Evolutionary conservation across 306 rosid species (phyloP), one percentile per base, ranked within the genome.

Genomic region (Fragaria ananassa): DNA sequence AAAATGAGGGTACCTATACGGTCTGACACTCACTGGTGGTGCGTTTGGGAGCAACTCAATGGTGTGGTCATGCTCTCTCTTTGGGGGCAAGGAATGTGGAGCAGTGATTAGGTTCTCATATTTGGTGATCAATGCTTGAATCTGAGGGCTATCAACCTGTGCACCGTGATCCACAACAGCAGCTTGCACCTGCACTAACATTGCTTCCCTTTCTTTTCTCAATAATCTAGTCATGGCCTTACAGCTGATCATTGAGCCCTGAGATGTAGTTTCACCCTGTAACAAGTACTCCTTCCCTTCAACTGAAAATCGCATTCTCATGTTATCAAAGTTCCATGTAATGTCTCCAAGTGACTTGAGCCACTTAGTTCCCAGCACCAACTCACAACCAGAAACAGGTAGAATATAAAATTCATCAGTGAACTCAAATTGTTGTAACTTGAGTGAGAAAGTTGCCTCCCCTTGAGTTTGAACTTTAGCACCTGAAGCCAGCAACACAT

Each of bases 381-480:
- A 5, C 3, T 5, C 9, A 50, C 23, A 50, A 5, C 57, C 57
- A 0, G 57, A 4, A 0, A 50, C 9, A 0, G 21, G 57, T 0
- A 50, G 1, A 0, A 50, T 6, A 5, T 50, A 50, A 18, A 0
- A 50, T 0, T 50, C 57, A 1, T 6, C 9, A 0, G 2, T 0
- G 2, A 50, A 50, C 0, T 1, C 0, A 5, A 4, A 50, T 0
- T 1, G n/a, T 5, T 50, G 57, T 0, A 50, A 0, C 0, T 5
- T 1, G 11, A 45, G 14, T 2, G 13, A 0, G 0, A 5, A 1
- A 3, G 2, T 17, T 1, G 2, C 21, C 14, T 50, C 21, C 0
- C 57, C 57, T 2, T 2, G 0, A 45, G 49, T 45, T 2, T 45
- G 49, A 2, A 45, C 14, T 3, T 10, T 10, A 9, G 49, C 13